phyloP scores from a whole-genome alignment of 768 basidiomycete genomes.

The Kwoniella dejecticola region DNA sequence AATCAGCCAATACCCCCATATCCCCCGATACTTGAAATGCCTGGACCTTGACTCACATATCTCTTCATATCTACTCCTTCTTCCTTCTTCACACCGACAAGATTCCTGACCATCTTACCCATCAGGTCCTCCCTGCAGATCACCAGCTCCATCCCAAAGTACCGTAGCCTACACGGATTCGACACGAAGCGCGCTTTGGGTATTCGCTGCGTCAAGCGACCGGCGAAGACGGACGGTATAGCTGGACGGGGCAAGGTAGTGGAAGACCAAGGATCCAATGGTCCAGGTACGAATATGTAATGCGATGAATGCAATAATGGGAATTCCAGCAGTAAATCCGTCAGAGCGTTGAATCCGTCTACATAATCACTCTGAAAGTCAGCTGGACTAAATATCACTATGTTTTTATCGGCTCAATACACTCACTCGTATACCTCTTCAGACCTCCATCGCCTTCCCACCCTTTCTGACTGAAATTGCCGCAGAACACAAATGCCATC shows the following conservation, averaged over 20 bases:
- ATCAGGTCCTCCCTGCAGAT: slow-evolving; percentile 90
- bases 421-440: slow-evolving; percentile 78
- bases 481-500: slow-evolving; percentile 85
- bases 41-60: slow-evolving; percentile 66
- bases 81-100: slow-evolving; percentile 81
- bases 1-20: not conserved
- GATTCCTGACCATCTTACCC: slow-evolving; percentile 88
- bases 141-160: slow-evolving; percentile 94
- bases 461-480: slow-evolving; percentile 87
- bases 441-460: slow-evolving; percentile 75
- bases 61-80: slow-evolving; percentile 74
- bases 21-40: not conserved
- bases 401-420: no score
- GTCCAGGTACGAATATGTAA: slow-evolving; percentile 93
- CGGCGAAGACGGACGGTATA: slow-evolving; percentile 72
- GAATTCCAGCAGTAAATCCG: slow-evolving; percentile 79
- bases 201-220: slow-evolving; percentile 69
- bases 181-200: slow-evolving; percentile 80
- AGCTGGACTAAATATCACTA: no score
- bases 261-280: slow-evolving; percentile 79
- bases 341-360: slow-evolving; percentile 72
- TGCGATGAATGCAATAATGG: slow-evolving; percentile 79
- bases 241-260: slow-evolving; percentile 77
- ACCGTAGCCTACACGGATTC: slow-evolving; percentile 92
- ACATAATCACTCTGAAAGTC: not conserved